Conservation (phyloP, 768 basidiomycete species). For the Macrolepiota dolichaula region DNA sequence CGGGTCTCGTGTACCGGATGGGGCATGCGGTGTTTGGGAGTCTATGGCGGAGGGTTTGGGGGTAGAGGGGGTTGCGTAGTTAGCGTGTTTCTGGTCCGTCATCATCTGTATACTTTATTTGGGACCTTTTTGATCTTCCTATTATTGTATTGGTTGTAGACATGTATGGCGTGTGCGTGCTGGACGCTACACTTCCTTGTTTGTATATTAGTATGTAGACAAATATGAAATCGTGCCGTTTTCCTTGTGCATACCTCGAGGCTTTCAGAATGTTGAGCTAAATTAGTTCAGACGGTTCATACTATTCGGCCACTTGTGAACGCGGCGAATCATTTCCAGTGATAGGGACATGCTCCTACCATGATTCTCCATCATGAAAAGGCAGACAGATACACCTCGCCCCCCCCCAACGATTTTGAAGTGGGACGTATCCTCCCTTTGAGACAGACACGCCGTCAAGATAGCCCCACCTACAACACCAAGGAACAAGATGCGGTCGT, state of each 20-base stretch:
- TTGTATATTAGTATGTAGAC: neutral
- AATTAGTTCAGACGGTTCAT: too few relatives aligned
- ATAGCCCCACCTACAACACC: neutral
- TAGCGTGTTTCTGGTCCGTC: neutral
- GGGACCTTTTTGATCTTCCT: neutral
- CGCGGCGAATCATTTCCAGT: neutral
- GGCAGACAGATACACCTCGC: neutral
- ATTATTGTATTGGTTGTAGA: neutral
- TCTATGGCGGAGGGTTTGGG: constrained; percentile 5
- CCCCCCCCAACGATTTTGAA: neutral
- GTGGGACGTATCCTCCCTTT: neutral
- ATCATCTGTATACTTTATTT: neutral
- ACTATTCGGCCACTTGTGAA: neutral
- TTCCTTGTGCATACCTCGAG: too few relatives aligned
- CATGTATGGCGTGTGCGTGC: neutral
- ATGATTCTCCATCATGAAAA: neutral
- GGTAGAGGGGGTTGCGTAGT: neutral
- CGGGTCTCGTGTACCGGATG: neutral
- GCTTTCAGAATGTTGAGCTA: too few relatives aligned
- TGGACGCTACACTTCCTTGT: neutral
- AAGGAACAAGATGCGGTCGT: neutral
- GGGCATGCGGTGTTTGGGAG: constrained; percentile 5
- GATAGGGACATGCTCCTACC: neutral
- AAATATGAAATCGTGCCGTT: neutral
- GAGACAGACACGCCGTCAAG: neutral